Conservation (phyloP, 2,329 filamentous ascomycete species). For the Calonectria pauciramosa region DNA sequence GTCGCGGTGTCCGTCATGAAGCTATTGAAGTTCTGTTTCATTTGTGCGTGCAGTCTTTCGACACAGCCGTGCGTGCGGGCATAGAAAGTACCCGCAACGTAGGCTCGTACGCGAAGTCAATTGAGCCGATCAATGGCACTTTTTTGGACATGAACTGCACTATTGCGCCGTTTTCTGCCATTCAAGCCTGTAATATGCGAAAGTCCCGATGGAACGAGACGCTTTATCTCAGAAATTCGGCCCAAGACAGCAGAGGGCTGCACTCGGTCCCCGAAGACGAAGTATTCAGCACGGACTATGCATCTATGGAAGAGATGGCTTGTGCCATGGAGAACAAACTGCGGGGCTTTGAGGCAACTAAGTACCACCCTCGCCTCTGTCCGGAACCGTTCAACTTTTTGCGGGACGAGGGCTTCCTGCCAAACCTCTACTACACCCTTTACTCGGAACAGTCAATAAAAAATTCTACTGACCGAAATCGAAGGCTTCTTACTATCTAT, state of each 20-base stretch:
- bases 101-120: neutral
- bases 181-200: no score
- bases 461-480: no score
- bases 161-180: neutral
- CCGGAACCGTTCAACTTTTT: no score
- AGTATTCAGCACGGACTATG: neutral
- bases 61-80: neutral
- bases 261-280: neutral
- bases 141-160: neutral
- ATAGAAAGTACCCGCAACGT: neutral
- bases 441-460: neutral
- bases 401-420: neutral
- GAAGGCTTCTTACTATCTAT: neutral
- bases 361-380: no score
- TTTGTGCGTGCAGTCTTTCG: neutral
- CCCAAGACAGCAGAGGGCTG: no score
- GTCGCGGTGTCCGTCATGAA: no score
- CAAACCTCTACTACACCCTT: neutral
- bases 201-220: neutral
- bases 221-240: neutral
- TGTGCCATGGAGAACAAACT: no score
- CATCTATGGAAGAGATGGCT: neutral
- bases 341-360: no score
- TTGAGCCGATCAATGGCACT: neutral
- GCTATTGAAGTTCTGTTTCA: neutral